phyloP scores from a whole-genome alignment of 1,139 yeast genomes.

The Saccharomyces hybrid region DNA sequence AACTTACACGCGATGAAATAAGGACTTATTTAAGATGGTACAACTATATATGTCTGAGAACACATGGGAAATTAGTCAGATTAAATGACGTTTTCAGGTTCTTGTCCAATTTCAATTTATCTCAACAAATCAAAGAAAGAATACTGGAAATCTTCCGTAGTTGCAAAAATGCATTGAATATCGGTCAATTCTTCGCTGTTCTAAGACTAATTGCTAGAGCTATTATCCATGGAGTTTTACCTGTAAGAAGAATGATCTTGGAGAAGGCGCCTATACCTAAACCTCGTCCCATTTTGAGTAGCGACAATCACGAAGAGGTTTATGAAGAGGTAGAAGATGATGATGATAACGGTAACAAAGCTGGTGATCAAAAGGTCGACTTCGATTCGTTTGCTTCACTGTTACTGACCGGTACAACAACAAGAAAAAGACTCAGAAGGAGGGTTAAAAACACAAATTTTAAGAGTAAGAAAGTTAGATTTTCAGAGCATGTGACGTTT shows the following conservation, averaged over 20 bases:
- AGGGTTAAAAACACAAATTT: conserved; percentile 30
- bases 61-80: conserved; percentile 47
- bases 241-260: conserved; percentile 45
- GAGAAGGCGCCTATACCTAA: conserved; percentile 53
- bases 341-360: conserved; percentile 3
- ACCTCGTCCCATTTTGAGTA: conserved; percentile 60
- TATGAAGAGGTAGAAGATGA: conserved; percentile 28
- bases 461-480: conserved; percentile 53
- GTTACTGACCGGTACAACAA: conserved; percentile 58
- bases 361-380: conserved; percentile 39
- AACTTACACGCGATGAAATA: conserved; percentile 55
- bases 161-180: conserved; percentile 46
- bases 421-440: conserved; percentile 33
- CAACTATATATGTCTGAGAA: conserved; percentile 55
- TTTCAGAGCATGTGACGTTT: conserved; percentile 51
- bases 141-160: conserved; percentile 46
- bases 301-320: conserved; percentile 33
- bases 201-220: conserved; percentile 56
- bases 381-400: conserved; percentile 70
- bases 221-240: conserved; percentile 36
- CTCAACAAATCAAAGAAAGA: conserved; percentile 38
- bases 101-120: conserved; percentile 51
- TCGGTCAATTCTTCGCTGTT: conserved; percentile 72
- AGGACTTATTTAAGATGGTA: conserved; percentile 76
- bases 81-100: conserved; percentile 59